Evolutionary conservation across 768 basidiomycete genomes (phyloP), one percentile per base, ranked within the genome.

Genomic region (Boletus pseudo-olivaceus): DNA sequence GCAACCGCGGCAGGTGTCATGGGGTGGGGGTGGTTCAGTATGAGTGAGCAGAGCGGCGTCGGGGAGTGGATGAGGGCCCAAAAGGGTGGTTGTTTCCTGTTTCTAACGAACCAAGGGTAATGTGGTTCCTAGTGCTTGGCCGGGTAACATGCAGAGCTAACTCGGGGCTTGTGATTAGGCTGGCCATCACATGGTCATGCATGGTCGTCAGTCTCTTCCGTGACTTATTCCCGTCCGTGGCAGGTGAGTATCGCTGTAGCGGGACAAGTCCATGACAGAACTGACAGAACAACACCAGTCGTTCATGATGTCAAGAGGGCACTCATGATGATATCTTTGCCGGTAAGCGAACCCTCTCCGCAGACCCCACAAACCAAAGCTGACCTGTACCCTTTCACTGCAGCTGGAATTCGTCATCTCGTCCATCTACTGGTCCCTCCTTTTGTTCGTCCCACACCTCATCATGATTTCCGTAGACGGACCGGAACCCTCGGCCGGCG

Each of bases 31-130:
- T 77, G 66, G 62, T 29, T 60, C 35, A 45, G 55, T 19, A 30
- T 73, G 15, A 32, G 27, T 15, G 26, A 30, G 1, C 35, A 53
- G 9, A 3, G 0, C 5, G 50, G 57, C 17, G 55, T 73, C 6
- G 62, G 67, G 49, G 52, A 54, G 1, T 72, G 68, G 57, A 76
- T 84, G 1, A 37, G n/a, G 11, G 51, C 59, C 3, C 82, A 81
- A 60, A 80, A 78, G 58, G 86, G 87, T 2, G 88, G 88, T 1
- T 82, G 83, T 59, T 79, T 77, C 44, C 85, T 86, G 66, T 93
- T 81, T 63, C 72, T 93, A 50, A 93, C 91, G 1, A 87, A 91
- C 59, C 83, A 89, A 69, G 88, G 87, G 89, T 66, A 46, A 47
- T 6, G 23, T 40, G 2, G 10, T 20, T 17, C 32, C 30, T 11